A percentile compares a stretch with the other conserved stretches of the same genome.
These are phyloP conservation scores for Ophioceras dolichostomum DNA, from an alignment of 2,329 filamentous ascomycete genomes.

Conservation along the genomic window DNA sequence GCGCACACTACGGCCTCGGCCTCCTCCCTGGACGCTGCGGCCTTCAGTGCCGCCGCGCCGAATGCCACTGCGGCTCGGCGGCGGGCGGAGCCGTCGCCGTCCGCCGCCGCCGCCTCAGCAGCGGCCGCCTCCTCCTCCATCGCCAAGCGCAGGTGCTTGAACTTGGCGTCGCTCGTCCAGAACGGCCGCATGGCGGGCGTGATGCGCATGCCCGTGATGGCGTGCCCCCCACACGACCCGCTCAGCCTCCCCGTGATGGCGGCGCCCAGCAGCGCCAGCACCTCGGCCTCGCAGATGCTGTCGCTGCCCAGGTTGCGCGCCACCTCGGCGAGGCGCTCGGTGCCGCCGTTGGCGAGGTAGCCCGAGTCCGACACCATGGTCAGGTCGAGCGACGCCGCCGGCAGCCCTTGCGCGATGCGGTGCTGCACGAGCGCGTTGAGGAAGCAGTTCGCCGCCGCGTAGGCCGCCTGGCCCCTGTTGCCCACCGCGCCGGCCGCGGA, in stretches of 20 bases:
- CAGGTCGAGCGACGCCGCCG: constrained; percentile 33
- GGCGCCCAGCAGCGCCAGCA: constrained; percentile 8
- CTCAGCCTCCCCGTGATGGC: constrained; percentile 7
- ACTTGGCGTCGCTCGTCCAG: constrained; percentile 40
- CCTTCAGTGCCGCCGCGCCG: constrained; percentile 25
- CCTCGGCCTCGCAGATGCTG: constrained; percentile 9
- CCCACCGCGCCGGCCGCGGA: constrained; percentile 26
- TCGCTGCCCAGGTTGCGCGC: constrained; percentile 12
- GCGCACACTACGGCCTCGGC: constrained; percentile 29
- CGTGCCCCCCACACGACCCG: constrained; percentile 24
- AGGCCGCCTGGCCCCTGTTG: constrained; percentile 38
- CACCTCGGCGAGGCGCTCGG: constrained; percentile 30
- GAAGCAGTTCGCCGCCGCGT: constrained; percentile 31
- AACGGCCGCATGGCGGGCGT: constrained; percentile 31
- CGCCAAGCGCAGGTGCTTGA: constrained; percentile 29
- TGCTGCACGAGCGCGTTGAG: constrained; percentile 25
- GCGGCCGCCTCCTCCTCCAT: constrained; percentile 23
- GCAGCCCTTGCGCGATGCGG: constrained; percentile 19
- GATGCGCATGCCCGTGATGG: constrained; percentile 39
- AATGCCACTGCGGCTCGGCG: constrained; percentile 27
- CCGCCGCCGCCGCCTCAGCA: constrained; percentile 12
- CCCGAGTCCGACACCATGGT: constrained; percentile 37
- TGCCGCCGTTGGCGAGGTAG: constrained; percentile 30
- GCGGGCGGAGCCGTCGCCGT: constrained; percentile 10
- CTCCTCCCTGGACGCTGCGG: constrained; percentile 25